A percentile compares a stretch with the other conserved stretches of the same genome.
These are phyloP conservation scores for Saccharomyces hybrid DNA, from an alignment of 1,139 yeast species.

Conservation along the genomic window DNA sequence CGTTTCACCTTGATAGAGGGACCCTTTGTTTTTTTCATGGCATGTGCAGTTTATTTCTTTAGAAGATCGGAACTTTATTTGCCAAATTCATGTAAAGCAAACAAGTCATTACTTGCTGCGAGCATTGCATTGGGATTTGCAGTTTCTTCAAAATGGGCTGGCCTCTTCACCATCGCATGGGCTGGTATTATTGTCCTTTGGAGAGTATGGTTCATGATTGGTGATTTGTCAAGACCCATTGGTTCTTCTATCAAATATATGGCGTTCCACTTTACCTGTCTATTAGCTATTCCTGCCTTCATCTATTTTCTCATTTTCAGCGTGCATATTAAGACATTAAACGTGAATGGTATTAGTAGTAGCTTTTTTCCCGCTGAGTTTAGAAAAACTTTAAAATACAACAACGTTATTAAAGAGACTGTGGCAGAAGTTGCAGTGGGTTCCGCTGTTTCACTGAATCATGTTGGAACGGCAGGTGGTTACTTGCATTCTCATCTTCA, in stretches of 20 bases:
- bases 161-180: constrained; percentile 89
- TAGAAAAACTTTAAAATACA: constrained; percentile 67
- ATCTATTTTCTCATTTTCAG: constrained; percentile 69
- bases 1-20: constrained; percentile 85
- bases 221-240: constrained; percentile 55
- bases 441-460: constrained; percentile 73
- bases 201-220: constrained; percentile 81
- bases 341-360: constrained; percentile 77
- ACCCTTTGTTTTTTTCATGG: constrained; percentile 84
- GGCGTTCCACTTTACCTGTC: constrained; percentile 43
- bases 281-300: constrained; percentile 61
- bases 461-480: constrained; percentile 82
- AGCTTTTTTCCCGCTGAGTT: constrained; percentile 86
- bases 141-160: constrained; percentile 90
- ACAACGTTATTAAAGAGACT: constrained; percentile 57
- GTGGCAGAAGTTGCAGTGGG: constrained; percentile 83
- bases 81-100: constrained; percentile 66
- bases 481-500: constrained; percentile 88
- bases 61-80: constrained; percentile 72
- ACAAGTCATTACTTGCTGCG: constrained; percentile 57
- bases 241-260: constrained; percentile 35
- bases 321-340: constrained; percentile 64
- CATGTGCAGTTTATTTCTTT: constrained; percentile 71
- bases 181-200: constrained; percentile 64
- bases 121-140: constrained; percentile 85